A percentile compares a stretch with the other conserved stretches of the same genome.
These are phyloP conservation scores for Talaromyces verruculosus DNA, from an alignment of 2,329 filamentous ascomycete species.

Conservation along the genomic window DNA sequence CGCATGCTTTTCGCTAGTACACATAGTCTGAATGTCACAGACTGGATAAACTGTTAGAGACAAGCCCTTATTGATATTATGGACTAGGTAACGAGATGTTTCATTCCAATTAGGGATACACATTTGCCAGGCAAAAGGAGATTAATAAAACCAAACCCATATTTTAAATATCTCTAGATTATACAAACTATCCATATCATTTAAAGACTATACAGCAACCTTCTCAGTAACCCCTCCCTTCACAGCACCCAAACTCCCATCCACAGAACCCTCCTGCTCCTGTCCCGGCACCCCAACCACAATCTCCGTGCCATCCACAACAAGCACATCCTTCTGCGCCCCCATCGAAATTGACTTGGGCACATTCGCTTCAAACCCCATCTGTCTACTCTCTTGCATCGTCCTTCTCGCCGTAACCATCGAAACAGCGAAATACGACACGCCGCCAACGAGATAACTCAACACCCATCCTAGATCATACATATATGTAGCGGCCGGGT, in stretches of 20 bases:
- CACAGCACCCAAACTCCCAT: neutral
- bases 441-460: constrained; percentile 27
- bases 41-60: neutral
- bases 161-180: neutral
- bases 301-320: constrained; percentile 17
- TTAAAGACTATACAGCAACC: neutral
- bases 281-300: constrained; percentile 2
- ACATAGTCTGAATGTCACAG: neutral
- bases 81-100: neutral
- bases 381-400: neutral
- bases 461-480: constrained; percentile 28
- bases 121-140: neutral
- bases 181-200: too few relatives aligned
- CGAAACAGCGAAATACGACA: constrained; percentile 24
- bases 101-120: neutral
- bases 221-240: constrained; percentile 7
- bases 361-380: constrained; percentile 16
- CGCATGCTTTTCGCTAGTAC: neutral
- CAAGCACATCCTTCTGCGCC: constrained; percentile 3
- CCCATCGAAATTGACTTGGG: constrained; percentile 17
- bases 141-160: neutral
- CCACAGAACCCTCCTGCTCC: neutral
- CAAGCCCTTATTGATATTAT: too few relatives aligned
- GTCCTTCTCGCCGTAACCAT: constrained; percentile 21
- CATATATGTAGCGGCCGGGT: constrained; percentile 25